Percentiles rank a stretch among this genome's conserved stretches.
Conservation (phyloP, 768 basidiomycete genomes). For the Solioccasus polychromus region DNA sequence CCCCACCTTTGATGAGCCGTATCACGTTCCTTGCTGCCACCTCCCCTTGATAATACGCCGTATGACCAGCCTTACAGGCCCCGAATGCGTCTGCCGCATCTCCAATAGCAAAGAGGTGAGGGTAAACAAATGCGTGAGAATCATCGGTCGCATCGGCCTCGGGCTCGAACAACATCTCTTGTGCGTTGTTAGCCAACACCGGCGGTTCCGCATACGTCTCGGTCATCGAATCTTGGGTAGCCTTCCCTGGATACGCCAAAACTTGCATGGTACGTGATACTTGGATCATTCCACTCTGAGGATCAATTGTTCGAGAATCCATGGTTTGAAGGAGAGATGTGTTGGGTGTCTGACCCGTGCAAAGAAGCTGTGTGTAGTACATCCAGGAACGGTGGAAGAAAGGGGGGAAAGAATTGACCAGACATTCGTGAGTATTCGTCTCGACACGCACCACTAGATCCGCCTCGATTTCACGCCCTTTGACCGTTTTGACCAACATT, state of each 20-base stretch:
- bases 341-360: conserved; percentile 62
- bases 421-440: background rate
- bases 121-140: conserved; percentile 28
- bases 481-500: conserved; percentile 42
- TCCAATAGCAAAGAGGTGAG: conserved; percentile 59
- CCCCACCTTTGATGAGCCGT: conserved; percentile 35
- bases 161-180: background rate
- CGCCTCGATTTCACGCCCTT: conserved; percentile 49
- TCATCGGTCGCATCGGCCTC: conserved; percentile 21
- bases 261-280: conserved; percentile 56
- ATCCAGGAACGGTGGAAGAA: background rate
- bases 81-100: conserved; percentile 66
- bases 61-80: conserved; percentile 59
- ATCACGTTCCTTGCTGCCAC: conserved; percentile 57
- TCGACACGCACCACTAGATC: conserved; percentile 46
- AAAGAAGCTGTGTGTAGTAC: conserved; percentile 42
- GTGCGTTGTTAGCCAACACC: background rate
- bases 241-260: background rate
- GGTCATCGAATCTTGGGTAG: too few relatives aligned
- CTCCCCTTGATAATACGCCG: conserved; percentile 49
- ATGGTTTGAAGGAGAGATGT: conserved; percentile 43
- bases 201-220: background rate
- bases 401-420: background rate
- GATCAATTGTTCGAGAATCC: conserved; percentile 41
- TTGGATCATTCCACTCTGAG: conserved; percentile 37